Evolutionary conservation across 2,329 filamentous ascomycete genomes (phyloP), one percentile per base, ranked within the genome.

Genomic region (Colletotrichum sp.): DNA sequence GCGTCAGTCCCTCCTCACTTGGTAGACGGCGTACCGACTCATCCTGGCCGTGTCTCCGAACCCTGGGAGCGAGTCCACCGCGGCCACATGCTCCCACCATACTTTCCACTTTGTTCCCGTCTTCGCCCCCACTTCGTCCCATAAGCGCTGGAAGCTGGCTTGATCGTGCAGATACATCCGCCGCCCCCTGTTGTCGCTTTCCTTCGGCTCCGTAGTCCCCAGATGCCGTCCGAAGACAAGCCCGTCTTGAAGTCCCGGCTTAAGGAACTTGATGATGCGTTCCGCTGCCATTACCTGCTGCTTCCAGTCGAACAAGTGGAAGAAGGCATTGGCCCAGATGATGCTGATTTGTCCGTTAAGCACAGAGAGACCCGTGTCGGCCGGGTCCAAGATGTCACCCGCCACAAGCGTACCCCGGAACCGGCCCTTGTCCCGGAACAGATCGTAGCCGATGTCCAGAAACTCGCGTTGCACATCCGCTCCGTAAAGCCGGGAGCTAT

Each of bases 381-480:
- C 82, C 8, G 84, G 84, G 68, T 86, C 83, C 12, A 90, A 81
- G 75, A 91, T 82, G 75, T 92, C 88, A 24, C 88, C 90, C 5
- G 85, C 79, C 34, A 92, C 82, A 77, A 92, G 91, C 3, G 84
- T 84, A 3, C 86, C 85, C 24, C 84, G 83, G 7, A 92, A 82
- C 39, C 72, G 85, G n/a, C 83, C 80, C 30, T 87, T 86, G 76
- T 94, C 93, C 61, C 88, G 86, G 83, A 94, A 94, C 24, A 94
- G 85, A 70, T 93, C 90, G 81, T 93, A 92, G 32, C 91, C 91
- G n/a, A 90, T 81, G 13, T 90, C 86, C 68, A 92, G 85, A 78
- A 92, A 90, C n/a, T 83, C 83, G 24, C 84, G 78, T 59, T 88
- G 85, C 5, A 90, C 77, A 76, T 92, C 90, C 5, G 85, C 84